Percentiles rank a stretch among this genome's conserved stretches.
Conservation (phyloP, 2,329 filamentous ascomycete species). For the Apiospora saccharicola region DNA sequence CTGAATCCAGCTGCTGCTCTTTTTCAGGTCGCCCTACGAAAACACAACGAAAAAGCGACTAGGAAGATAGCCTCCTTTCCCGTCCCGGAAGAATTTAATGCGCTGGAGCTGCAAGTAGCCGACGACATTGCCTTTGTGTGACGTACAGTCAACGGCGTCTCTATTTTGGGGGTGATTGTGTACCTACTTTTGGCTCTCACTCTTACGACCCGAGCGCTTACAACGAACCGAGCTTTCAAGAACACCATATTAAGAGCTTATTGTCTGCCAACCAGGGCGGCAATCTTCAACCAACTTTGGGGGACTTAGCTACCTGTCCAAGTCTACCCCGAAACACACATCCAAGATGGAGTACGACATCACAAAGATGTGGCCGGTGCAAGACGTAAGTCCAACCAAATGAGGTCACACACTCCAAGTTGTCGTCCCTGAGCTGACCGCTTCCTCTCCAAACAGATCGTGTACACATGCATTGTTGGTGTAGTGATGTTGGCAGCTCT, state of each 20-base stretch:
- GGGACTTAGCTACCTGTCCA: neutral
- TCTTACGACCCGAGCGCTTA: neutral
- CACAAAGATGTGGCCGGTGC: conserved; percentile 57
- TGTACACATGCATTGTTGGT: conserved; percentile 84
- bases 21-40: neutral
- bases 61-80: neutral
- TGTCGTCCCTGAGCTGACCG: conserved; percentile 8
- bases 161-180: conserved; percentile 2
- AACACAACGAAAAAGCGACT: neutral
- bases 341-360: conserved; percentile 51
- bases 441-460: conserved; percentile 64
- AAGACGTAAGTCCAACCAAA: conserved; percentile 49
- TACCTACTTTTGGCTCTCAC: conserved; percentile 8
- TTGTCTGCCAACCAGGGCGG: neutral
- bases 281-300: neutral
- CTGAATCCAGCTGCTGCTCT: neutral
- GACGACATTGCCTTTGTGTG: conserved; percentile 30
- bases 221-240: neutral
- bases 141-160: conserved; percentile 1
- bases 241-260: conserved; percentile 8
- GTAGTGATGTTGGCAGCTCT: conserved; percentile 83
- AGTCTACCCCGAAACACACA: neutral
- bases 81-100: neutral
- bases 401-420: neutral
- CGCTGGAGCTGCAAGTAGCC: conserved; percentile 34